Evolutionary conservation across 495 filamentous ascomycete species (phyloP), one percentile per base, ranked within the genome.

Genomic region (Elasticomyces elasticus): DNA sequence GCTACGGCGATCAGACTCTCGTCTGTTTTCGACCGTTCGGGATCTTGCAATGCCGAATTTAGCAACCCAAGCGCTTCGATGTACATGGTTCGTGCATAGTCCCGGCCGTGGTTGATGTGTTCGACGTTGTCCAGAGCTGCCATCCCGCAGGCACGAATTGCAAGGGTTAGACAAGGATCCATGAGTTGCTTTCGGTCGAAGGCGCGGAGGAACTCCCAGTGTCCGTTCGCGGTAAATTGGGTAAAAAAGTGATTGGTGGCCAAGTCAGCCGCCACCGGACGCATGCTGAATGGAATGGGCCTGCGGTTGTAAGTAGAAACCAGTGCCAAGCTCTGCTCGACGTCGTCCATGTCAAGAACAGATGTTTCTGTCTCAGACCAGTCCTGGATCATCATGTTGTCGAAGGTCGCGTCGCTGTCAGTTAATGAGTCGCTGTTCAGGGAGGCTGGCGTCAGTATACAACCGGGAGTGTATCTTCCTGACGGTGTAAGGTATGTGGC

Each of bases 101-200:
- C 40, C 1, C 33, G 56, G 1, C 59, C 54, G n/a, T 7, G 17
- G 13, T 11, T 28, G 17, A 58, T 26, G 15, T 38, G 11, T 37
- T 58, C 26, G 5, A 62, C 44, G 24, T 62, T 62, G 25, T 33
- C 48, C 7, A 62, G 44, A 0, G 49, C 45, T 13, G 59, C 59
- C 55, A 58, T 58, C 2, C 59, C 59, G 37, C 59, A 62, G 10
- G 59, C 59, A 17, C 47, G 49, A 23, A 58, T 54, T 7, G 59
- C 59, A n/a, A 58, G 45, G 15, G 53, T 28, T 11, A 62, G 51
- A 35, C 59, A 62, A 5, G 48, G 53, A 19, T 60, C 47, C 7
- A 51, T 28, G 2, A 12, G 31, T 1, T 12, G 1, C 26, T 51
- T n/a, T 15, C 9, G 12, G 9, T 5, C 10, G 24, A 30, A 51